These are phyloP conservation scores for Kondoa subrosea DNA, from an alignment of 768 basidiomycete species.

Conservation along the genomic window DNA sequence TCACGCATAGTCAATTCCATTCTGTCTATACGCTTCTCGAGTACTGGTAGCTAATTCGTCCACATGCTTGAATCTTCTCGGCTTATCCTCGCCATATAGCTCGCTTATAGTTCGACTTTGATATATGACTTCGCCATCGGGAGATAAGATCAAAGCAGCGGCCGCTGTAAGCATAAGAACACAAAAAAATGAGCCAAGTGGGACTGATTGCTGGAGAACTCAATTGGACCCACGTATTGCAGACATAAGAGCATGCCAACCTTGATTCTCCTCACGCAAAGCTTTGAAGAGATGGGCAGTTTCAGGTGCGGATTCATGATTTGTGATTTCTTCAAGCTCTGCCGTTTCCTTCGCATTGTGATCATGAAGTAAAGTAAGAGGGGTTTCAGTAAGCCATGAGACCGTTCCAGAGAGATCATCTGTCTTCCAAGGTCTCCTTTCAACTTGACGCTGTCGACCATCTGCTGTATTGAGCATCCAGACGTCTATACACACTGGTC, in stretches of 20 bases:
- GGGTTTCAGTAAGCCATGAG: too few species aligned
- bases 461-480: too few species aligned
- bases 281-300: background rate
- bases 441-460: too few species aligned
- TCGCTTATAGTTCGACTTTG: background rate
- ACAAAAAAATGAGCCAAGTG: background rate
- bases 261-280: background rate
- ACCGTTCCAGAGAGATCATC: too few species aligned
- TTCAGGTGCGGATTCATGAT: background rate
- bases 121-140: background rate
- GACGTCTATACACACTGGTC: too few species aligned
- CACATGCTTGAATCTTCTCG: background rate
- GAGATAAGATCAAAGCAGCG: background rate
- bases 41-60: background rate
- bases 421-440: too few species aligned
- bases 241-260: background rate
- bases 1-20: background rate
- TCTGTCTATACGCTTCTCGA: background rate
- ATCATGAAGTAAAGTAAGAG: too few species aligned
- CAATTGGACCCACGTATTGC: too few species aligned
- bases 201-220: too few species aligned
- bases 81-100: background rate
- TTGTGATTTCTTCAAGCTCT: too few species aligned
- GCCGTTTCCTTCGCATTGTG: too few species aligned
- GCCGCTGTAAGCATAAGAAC: background rate